A percentile compares a stretch with the other conserved stretches of the same genome.
Evolutionary conservation across 495 filamentous ascomycete species (phyloP).

Genomic region (Aspergillus panamensis): DNA sequence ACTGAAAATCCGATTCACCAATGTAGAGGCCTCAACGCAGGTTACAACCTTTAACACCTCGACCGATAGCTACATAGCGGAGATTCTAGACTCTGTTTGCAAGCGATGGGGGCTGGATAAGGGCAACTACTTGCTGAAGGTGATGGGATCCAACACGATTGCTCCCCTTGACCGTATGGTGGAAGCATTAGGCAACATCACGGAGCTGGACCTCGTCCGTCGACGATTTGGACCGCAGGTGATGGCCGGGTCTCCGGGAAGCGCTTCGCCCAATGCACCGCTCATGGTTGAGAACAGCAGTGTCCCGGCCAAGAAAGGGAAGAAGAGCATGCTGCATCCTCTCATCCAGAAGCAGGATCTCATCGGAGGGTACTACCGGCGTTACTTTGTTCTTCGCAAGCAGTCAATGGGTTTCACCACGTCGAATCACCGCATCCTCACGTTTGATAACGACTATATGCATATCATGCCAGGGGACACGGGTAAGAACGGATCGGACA

Average conservation of each 20-base stretch:
- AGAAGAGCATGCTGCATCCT: conserved; percentile 71
- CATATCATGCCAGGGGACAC: conserved; percentile 82
- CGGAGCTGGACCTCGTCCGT: conserved; percentile 80
- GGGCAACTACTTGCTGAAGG: conserved; percentile 81
- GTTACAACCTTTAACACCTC: conserved; percentile 74
- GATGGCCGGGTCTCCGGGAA: conserved; percentile 75
- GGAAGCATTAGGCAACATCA: conserved; percentile 77
- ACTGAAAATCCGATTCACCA: conserved; percentile 77
- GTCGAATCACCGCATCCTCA: conserved; percentile 75
- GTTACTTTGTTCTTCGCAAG: conserved; percentile 88
- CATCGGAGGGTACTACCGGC: conserved; percentile 68
- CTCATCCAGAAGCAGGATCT: conserved; percentile 75
- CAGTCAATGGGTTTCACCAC: conserved; percentile 91
- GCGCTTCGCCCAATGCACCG: conserved; percentile 74
- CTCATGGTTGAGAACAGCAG: conserved; percentile 52
- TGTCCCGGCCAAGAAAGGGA: conserved; percentile 57
- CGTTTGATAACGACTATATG: conserved; percentile 92
- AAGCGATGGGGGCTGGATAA: conserved; percentile 87
- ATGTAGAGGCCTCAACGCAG: conserved; percentile 59
- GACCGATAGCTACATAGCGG: conserved; percentile 90
- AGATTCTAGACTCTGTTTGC: conserved; percentile 88
- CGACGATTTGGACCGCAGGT: conserved; percentile 82
- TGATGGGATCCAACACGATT: conserved; percentile 78
- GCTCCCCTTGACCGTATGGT: conserved; percentile 84
- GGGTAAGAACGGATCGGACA: conserved; percentile 50